Evolutionary conservation across 208 protist genomes (phyloP).

Genomic region (Vickermania ingenoplastis): DNA sequence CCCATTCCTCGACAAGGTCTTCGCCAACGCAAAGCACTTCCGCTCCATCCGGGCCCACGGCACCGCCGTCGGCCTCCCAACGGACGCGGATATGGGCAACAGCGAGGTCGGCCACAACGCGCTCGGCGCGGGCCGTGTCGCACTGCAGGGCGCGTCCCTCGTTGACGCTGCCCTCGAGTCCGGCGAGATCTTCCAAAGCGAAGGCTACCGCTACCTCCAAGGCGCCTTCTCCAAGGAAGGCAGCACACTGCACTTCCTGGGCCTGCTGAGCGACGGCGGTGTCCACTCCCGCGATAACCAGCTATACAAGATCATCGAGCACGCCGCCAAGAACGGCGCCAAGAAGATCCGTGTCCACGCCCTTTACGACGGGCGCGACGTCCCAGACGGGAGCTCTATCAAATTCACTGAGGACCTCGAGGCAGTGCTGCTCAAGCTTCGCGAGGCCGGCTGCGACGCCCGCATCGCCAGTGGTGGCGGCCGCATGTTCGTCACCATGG

Average conservation of each 20-base stretch:
- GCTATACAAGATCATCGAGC: conserved; percentile 82
- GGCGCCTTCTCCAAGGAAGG: conserved; percentile 60
- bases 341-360: conserved; percentile 88
- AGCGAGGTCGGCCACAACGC: conserved; percentile 95
- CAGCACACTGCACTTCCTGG: conserved; percentile 89
- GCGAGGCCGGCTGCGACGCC: conserved; percentile 68
- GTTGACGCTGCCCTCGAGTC: conserved; percentile 85
- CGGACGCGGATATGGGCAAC: conserved; percentile 94
- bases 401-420: conserved; percentile 89
- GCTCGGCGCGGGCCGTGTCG: conserved; percentile 88
- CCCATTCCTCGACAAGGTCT: conserved; percentile 70
- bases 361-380: conserved; percentile 92
- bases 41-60: conserved; percentile 90
- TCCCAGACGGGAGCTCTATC: conserved; percentile 87
- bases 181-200: conserved; percentile 80
- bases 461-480: conserved; percentile 90
- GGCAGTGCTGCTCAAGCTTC: conserved; percentile 67
- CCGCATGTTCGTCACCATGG: conserved; percentile 95
- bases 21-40: conserved; percentile 44
- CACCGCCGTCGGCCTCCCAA: conserved; percentile 88
- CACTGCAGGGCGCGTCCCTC: conserved; percentile 90
- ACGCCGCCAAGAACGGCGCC: conserved; percentile 68
- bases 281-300: conserved; percentile 92
- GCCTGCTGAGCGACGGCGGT: conserved; percentile 90
- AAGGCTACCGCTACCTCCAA: conserved; percentile 85